Percentiles rank a stretch among this genome's conserved stretches.
phyloP scores from a whole-genome alignment of 78 protist species.

The Dictyostelium capitatum region DNA sequence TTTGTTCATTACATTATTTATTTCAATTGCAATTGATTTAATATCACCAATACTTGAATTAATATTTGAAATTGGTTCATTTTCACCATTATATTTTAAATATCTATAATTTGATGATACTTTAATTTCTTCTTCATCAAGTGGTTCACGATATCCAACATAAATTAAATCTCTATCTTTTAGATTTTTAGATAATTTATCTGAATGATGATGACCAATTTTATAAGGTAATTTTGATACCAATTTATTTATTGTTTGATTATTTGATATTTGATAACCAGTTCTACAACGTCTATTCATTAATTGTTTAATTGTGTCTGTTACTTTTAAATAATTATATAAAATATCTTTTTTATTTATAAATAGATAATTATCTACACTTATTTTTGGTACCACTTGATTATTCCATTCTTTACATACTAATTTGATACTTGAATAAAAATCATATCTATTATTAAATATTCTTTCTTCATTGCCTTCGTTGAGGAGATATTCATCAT shows the following conservation, averaged over 20 bases:
- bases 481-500: too few species aligned
- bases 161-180: too few species aligned
- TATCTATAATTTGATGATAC: too few species aligned
- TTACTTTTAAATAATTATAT: constrained; percentile 6
- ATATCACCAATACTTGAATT: too few species aligned
- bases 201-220: too few species aligned
- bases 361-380: neutral
- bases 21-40: too few species aligned
- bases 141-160: too few species aligned
- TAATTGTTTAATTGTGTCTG: neutral
- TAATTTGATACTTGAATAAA: neutral
- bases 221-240: neutral
- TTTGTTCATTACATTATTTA: neutral
- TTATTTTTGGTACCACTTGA: neutral
- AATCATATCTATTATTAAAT: neutral
- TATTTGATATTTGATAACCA: neutral
- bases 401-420: neutral
- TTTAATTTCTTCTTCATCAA: too few species aligned
- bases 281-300: neutral
- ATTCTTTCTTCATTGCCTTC: neutral
- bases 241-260: neutral
- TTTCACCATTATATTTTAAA: too few species aligned
- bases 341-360: neutral
- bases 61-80: too few species aligned
- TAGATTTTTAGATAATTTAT: too few species aligned